phyloP scores from a whole-genome alignment of 1,284 basidiomycete genomes.

The Sanguinoderma infundibulare region DNA sequence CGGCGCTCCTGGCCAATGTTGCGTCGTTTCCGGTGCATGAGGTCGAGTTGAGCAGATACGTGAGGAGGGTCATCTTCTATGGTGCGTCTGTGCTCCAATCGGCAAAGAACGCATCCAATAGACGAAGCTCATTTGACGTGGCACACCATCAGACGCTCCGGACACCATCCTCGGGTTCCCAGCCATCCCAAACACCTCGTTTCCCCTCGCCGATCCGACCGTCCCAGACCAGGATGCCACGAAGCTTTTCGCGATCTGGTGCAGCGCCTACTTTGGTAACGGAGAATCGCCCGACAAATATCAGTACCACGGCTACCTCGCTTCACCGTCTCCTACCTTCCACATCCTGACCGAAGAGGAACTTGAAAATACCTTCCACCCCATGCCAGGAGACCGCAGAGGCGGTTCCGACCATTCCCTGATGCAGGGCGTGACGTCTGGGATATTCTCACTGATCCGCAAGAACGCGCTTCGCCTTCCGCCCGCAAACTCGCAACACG shows the following conservation, averaged over 20 bases:
- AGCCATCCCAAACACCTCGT: neutral
- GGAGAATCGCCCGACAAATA: slow-evolving; percentile 17
- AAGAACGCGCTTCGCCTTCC: neutral
- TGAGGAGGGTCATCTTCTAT: neutral
- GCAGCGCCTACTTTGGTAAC: slow-evolving; percentile 24
- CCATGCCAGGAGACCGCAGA: neutral
- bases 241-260: neutral
- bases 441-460: neutral
- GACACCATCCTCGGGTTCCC: neutral
- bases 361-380: slow-evolving; percentile 2
- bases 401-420: neutral
- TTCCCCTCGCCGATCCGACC: neutral
- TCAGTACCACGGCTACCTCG: slow-evolving; percentile 2
- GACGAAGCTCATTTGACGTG: neutral
- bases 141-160: neutral
- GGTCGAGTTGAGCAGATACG: neutral
- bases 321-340: slow-evolving; percentile 17
- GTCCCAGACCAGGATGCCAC: neutral
- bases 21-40: neutral
- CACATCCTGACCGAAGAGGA: slow-evolving; percentile 17
- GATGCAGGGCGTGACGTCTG: neutral
- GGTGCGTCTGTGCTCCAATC: neutral
- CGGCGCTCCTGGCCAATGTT: neutral
- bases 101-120: neutral
- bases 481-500: neutral